Evolutionary conservation across 208 protist genomes (phyloP).

Genomic region (Leptomonas seymouri): DNA sequence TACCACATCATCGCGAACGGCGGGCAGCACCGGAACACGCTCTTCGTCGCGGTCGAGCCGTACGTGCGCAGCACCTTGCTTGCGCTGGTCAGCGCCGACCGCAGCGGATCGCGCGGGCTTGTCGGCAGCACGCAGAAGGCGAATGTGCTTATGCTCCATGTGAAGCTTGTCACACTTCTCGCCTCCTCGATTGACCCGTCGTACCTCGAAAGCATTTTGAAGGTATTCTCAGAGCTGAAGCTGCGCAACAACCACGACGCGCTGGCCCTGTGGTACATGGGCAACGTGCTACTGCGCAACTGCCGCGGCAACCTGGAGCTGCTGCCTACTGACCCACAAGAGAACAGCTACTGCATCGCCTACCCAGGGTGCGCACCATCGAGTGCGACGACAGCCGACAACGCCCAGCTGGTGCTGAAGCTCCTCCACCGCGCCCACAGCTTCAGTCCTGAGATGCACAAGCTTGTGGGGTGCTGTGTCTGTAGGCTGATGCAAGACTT

Average conservation of each 20-base stretch:
- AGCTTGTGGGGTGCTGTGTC: constrained; percentile 88
- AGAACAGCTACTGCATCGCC: constrained; percentile 87
- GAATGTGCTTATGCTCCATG: constrained; percentile 88
- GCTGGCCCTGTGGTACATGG: constrained; percentile 88
- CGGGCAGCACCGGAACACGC: constrained; percentile 81
- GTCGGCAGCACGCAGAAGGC: constrained; percentile 84
- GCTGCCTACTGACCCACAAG: constrained; percentile 82
- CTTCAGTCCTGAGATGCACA: constrained; percentile 83
- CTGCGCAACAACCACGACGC: constrained; percentile 90
- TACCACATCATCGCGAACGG: constrained; percentile 87
- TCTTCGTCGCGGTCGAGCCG: constrained; percentile 84
- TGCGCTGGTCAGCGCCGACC: constrained; percentile 71
- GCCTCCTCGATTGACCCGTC: constrained; percentile 73
- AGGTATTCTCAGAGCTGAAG: constrained; percentile 74
- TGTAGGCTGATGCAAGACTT: constrained; percentile 92
- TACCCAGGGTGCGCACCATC: constrained; percentile 79
- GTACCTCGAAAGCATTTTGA: constrained; percentile 85
- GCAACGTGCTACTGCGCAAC: constrained; percentile 83
- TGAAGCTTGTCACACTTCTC: constrained; percentile 85
- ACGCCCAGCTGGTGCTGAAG: constrained; percentile 86
- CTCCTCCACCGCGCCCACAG: constrained; percentile 84
- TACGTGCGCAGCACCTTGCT: constrained; percentile 89
- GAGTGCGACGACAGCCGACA: constrained; percentile 77
- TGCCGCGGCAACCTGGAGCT: constrained; percentile 84
- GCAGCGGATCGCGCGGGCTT: constrained; percentile 44